Conservation (phyloP, 352 stramenopile species). For the Globisporangium lucens region DNA sequence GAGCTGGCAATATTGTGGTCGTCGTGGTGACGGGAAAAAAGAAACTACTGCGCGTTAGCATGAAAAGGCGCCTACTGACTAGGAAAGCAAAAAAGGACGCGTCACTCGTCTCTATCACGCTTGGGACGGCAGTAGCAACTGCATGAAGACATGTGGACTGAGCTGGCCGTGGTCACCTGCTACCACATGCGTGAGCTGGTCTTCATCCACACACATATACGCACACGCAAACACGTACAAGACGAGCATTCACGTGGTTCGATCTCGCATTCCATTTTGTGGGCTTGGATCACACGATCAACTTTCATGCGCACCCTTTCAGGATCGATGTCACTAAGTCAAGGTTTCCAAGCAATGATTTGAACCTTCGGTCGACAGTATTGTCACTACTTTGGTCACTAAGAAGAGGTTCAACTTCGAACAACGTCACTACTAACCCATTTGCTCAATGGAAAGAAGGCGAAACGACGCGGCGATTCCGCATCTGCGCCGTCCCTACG, state of each 20-base stretch:
- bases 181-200: no score
- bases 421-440: neutral
- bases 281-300: no score
- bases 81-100: neutral
- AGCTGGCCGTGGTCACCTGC: no score
- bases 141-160: neutral
- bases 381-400: neutral
- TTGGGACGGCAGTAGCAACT: neutral
- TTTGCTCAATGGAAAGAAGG: neutral
- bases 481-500: neutral
- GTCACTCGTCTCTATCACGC: neutral
- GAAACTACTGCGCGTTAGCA: neutral
- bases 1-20: no score
- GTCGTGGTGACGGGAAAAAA: neutral
- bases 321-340: neutral
- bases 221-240: neutral
- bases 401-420: neutral
- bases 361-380: neutral
- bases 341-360: neutral
- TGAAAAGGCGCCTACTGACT: neutral
- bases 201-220: no score
- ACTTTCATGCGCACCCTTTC: neutral
- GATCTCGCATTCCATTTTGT: no score
- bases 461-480: conserved; percentile 12
- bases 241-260: neutral